Base-by-base conservation (phyloP, 495 filamentous ascomycete genomes). In the Jackrogersella multiformis region DNA sequence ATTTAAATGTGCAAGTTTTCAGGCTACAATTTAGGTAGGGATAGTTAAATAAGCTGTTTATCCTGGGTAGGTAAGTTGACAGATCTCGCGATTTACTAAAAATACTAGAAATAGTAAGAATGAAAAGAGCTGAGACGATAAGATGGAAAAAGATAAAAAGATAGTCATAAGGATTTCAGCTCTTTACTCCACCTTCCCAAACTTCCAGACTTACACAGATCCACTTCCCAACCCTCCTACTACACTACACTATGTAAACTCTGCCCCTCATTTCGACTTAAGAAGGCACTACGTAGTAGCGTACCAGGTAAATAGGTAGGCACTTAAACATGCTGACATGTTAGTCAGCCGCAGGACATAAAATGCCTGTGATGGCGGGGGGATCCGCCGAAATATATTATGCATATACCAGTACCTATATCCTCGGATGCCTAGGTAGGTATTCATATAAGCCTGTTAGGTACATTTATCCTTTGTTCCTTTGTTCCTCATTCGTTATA, bases 111-210 rank as follows among this genome's bases (percentile, higher is more conserved):
- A 51, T 38, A 8, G 10, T 20, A 45, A 53, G 23, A 51, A 5
- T 28, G 24, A 53, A 53, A 15, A 30, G 46, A 66, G 62, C 62
- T 59, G 46, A 66, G 62, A 39, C 55, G 38, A 65, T 59, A 28
- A 58, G 20, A 59, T 20, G 26, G 61, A 53, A 23, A 36, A 53
- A 30, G 26, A 3, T 30, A 30, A 53, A 7, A 8, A 36, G 16
- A 7, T 10, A 36, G 16, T 21, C 30, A 23, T 34, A 42, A 30
- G 21, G 46, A 26, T 57, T 46, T 54, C 46, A 38, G 55, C 38
- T 36, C 28, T 32, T 56, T 35, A 28, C 34, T 49, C 62, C 62
- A 54, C 55, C 35, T 59, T 54, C 49, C 32, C 15, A 24, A 46
- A 46, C 20, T 21, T 46, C 23, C n/a, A n/a, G n/a, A n/a, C n/a